phyloP scores from a whole-genome alignment of 2,329 filamentous ascomycete genomes.

The Arthroderma uncinatum region DNA sequence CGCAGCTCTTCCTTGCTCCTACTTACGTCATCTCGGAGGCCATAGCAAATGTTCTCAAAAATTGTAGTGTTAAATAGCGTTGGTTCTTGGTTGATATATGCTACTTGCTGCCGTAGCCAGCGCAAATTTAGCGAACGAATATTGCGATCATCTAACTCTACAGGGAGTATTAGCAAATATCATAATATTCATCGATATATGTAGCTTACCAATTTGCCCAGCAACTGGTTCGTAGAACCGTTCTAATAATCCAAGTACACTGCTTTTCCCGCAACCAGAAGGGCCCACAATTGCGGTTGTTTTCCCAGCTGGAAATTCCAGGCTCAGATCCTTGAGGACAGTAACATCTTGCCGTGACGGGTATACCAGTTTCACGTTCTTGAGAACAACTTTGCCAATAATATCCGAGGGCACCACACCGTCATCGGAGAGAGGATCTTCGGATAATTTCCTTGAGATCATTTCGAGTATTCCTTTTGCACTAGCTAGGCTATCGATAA shows the following conservation, averaged over 20 bases:
- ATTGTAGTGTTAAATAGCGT: slow-evolving; percentile 15
- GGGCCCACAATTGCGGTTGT: slow-evolving; percentile 37
- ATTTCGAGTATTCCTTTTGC: slow-evolving; percentile 76
- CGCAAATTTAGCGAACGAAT: slow-evolving; percentile 22
- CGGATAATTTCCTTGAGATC: slow-evolving; percentile 69
- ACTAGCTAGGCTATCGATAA: slow-evolving; percentile 58
- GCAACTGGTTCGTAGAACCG: slow-evolving; percentile 47
- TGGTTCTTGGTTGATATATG: slow-evolving; percentile 19
- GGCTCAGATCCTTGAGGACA: slow-evolving; percentile 27
- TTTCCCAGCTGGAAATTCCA: slow-evolving; percentile 31
- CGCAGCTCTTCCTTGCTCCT: no score
- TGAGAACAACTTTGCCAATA: slow-evolving; percentile 59
- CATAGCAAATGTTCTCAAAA: slow-evolving; percentile 38
- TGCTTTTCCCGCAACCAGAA: slow-evolving; percentile 30
- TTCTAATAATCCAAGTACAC: slow-evolving; percentile 41
- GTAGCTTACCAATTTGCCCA: slow-evolving; percentile 60
- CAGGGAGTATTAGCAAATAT: slow-evolving; percentile 52
- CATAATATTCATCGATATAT: slow-evolving; percentile 68
- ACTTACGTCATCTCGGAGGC: no score
- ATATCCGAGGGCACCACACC: slow-evolving; percentile 57
- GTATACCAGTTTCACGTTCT: slow-evolving; percentile 46
- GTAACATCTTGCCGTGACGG: slow-evolving; percentile 31
- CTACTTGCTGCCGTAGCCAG: slow-evolving; percentile 18
- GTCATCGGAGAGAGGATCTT: slow-evolving; percentile 53
- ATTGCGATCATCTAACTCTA: slow-evolving; percentile 26